Evolutionary conservation across 306 rosid genomes (phyloP).

Genomic region (Medicago arabica): DNA sequence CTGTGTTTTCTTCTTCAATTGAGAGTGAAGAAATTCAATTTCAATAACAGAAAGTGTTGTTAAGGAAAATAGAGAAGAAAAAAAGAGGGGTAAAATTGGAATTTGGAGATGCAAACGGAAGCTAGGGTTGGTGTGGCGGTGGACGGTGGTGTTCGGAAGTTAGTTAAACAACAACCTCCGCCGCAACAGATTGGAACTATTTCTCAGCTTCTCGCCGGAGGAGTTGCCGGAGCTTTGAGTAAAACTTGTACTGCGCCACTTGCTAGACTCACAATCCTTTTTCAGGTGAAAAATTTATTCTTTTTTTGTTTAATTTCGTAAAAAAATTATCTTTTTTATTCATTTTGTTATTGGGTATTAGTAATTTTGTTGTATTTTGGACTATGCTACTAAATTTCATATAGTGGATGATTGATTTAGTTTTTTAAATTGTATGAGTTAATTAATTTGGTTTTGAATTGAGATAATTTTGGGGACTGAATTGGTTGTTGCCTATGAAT

Average conservation of each 20-base stretch:
- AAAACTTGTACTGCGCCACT: slow-evolving; percentile 99
- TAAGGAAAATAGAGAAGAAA: not conserved
- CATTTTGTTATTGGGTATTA: not conserved
- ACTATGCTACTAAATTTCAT: too few relatives aligned
- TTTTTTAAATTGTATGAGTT: not conserved
- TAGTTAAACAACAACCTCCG: slow-evolving; percentile 60
- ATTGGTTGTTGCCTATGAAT: not conserved
- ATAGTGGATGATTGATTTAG: not conserved
- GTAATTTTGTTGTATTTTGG: not conserved
- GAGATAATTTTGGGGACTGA: not conserved
- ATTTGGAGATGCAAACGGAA: slow-evolving; percentile 79
- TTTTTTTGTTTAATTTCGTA: not conserved
- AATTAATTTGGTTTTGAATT: not conserved
- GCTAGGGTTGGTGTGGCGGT: slow-evolving; percentile 80
- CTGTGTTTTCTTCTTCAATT: not conserved
- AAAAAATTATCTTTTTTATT: not conserved
- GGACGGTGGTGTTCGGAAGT: slow-evolving; percentile 65
- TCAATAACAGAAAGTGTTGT: slow-evolving; percentile 20
- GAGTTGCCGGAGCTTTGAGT: slow-evolving; percentile 91
- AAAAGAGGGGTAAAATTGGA: slow-evolving; percentile 1
- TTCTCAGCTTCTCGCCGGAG: slow-evolving; percentile 93
- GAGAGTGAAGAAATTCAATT: slow-evolving; percentile 25
- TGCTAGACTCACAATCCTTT: slow-evolving; percentile 93
- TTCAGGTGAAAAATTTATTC: slow-evolving; percentile 64
- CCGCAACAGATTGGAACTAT: slow-evolving; percentile 75